phyloP scores from a whole-genome alignment of 768 basidiomycete genomes.

The Trametes sanguinea region DNA sequence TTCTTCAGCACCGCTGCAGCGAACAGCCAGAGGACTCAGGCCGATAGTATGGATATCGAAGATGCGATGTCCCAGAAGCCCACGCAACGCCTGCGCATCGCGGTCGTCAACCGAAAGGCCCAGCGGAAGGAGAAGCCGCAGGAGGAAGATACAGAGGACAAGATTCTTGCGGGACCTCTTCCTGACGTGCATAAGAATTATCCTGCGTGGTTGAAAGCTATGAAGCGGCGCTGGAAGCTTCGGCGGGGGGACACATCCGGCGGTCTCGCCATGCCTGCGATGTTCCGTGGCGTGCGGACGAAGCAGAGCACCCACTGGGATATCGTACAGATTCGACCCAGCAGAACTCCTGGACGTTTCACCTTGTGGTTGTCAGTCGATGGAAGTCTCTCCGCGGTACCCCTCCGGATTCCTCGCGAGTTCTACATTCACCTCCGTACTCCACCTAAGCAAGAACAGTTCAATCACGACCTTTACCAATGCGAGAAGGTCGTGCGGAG shows the following conservation, averaged over 20 bases:
- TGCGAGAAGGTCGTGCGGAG: constrained; percentile 73
- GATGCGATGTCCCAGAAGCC: constrained; percentile 23
- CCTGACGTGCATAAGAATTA: constrained; percentile 72
- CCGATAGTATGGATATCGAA: constrained; percentile 58
- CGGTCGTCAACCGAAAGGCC: constrained; percentile 55
- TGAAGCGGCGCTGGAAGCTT: constrained; percentile 77
- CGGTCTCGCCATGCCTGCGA: constrained; percentile 57
- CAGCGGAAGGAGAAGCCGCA: constrained; percentile 43
- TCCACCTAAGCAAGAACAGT: constrained; percentile 62
- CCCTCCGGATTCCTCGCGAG: constrained; percentile 84
- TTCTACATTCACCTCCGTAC: constrained; percentile 92
- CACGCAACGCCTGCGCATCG: constrained; percentile 44
- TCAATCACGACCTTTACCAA: constrained; percentile 68
- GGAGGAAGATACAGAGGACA: constrained; percentile 39
- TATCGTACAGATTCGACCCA: constrained; percentile 84
- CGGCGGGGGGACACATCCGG: constrained; percentile 51
- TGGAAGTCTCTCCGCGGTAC: constrained; percentile 73
- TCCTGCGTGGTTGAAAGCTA: constrained; percentile 73
- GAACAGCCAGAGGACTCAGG: constrained; percentile 35
- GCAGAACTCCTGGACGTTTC: constrained; percentile 77
- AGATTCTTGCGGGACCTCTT: constrained; percentile 38
- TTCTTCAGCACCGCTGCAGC: constrained; percentile 67
- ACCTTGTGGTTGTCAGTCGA: constrained; percentile 87
- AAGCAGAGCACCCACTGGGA: constrained; percentile 77
- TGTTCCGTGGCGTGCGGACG: constrained; percentile 67